These are phyloP conservation scores for Astrothelium subdiscretum DNA, from an alignment of 495 filamentous ascomycete genomes.

Conservation along the genomic window DNA sequence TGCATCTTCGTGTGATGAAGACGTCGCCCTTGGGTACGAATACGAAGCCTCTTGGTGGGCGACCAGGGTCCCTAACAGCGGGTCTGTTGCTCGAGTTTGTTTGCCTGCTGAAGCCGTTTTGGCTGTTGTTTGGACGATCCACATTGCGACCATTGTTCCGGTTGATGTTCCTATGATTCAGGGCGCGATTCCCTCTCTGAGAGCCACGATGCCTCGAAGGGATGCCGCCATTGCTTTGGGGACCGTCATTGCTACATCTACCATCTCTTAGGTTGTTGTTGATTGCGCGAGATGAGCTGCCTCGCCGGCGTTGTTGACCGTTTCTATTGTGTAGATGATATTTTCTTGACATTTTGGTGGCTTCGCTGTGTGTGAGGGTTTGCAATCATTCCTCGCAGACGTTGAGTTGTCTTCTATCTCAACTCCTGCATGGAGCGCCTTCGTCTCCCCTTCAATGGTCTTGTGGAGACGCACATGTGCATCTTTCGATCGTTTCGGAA, in stretches of 20 bases:
- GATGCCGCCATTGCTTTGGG: not conserved
- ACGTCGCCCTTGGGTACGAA: constrained; percentile 1
- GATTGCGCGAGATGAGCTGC: too few relatives aligned
- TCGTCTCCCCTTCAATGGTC: too few relatives aligned
- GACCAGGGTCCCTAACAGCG: not conserved
- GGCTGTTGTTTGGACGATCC: not conserved
- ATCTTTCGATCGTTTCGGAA: too few relatives aligned
- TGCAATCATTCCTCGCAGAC: too few relatives aligned
- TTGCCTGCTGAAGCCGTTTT: not conserved
- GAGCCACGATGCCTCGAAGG: not conserved
- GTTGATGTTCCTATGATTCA: not conserved
- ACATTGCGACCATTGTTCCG: not conserved
- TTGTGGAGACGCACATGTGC: too few relatives aligned
- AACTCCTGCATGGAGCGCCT: too few relatives aligned
- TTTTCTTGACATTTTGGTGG: not conserved
- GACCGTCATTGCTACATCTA: too few relatives aligned
- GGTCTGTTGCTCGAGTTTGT: not conserved
- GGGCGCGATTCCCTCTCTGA: not conserved
- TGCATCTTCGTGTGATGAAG: not conserved
- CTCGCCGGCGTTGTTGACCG: not conserved
- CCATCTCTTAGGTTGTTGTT: not conserved
- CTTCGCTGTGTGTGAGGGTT: too few relatives aligned
- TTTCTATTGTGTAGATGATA: not conserved
- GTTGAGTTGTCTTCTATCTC: too few relatives aligned
- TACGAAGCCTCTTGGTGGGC: not conserved